Base-by-base conservation (phyloP, 495 filamentous ascomycete genomes). In the Neurospora sp. region DNA sequence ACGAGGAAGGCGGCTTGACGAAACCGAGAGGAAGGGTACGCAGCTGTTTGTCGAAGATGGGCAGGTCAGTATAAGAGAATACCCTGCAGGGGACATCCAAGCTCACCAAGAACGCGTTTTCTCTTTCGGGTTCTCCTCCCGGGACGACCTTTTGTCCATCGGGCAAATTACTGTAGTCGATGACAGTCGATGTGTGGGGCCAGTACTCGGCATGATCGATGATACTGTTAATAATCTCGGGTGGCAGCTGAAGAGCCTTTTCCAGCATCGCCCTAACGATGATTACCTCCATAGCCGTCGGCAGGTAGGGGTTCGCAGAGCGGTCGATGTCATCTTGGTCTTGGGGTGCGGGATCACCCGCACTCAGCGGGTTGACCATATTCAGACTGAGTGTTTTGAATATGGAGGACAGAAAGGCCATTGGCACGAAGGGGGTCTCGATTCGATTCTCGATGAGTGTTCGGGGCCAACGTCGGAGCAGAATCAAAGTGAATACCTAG, bases 191-290 rank as follows among this genome's bases (percentile, higher is more conserved):
- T 0, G 84, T 83, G 71, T 86, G 84, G 0, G 87, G 86, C 91
- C 91, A 94, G 76, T 93, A 93, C 78, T 92, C 91, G 27, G 91
- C 91, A 46, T 81, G 78, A 76, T 93, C 91, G 70, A 92, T 76
- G 41, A 94, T 88, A 69, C 82, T 79, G 78, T 93, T 90, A n/a
- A 92, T 77, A 27, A 94, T 76, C 73, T 94, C 91, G 2, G 81
- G 73, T 0, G 91, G 91, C 0, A 93, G 78, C 2, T 77, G 72
- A 41, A 83, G 77, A 9, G 76, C 71, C 53, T 82, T 77, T 40
- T 39, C 72, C 9, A 87, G 75, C 73, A 87, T 84, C 8, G 76
- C 71, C 73, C 84, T 87, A 42, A 85, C 81, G 27, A 83, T 71
- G 8, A 85, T 40, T 18, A 88, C 82, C 75, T 89, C 85, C 14